Evolutionary conservation across 2,329 filamentous ascomycete genomes (phyloP).

Genomic region (Plenodomus tracheiphilus): DNA sequence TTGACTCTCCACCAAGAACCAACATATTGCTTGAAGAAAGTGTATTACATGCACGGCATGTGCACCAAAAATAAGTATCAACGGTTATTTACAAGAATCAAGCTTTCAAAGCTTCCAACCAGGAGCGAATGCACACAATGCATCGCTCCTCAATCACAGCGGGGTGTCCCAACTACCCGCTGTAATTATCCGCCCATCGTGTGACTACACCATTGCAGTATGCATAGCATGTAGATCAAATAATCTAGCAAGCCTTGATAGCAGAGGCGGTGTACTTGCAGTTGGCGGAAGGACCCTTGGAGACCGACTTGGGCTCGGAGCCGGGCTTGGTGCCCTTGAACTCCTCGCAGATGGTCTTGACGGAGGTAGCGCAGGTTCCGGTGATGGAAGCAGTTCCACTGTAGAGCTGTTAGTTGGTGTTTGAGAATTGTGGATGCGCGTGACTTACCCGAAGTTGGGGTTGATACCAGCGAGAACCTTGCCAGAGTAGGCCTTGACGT

Average conservation of each 20-base stretch:
- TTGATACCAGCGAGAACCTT: slow-evolving; percentile 56
- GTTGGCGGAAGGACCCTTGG: slow-evolving; percentile 31
- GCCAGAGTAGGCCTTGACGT: slow-evolving; percentile 48
- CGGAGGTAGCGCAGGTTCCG: slow-evolving; percentile 30
- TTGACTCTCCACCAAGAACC: too few relatives aligned
- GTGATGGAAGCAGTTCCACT: slow-evolving; percentile 52
- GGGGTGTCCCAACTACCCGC: not conserved
- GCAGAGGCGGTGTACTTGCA: slow-evolving; percentile 40
- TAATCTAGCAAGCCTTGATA: slow-evolving; percentile 35
- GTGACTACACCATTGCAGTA: not conserved
- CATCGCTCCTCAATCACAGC: not conserved
- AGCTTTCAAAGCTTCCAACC: not conserved
- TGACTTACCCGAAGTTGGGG: slow-evolving; percentile 50
- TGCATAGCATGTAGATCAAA: not conserved
- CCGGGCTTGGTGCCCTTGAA: slow-evolving; percentile 37
- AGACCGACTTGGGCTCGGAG: slow-evolving; percentile 32
- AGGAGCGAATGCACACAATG: not conserved
- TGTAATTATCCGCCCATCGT: too few relatives aligned
- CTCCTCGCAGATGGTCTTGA: slow-evolving; percentile 42
- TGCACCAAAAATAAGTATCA: not conserved
- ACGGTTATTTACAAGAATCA: not conserved
- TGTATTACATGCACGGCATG: not conserved
- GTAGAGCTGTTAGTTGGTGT: not conserved
- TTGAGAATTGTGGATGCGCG: not conserved
- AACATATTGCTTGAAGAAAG: not conserved